phyloP scores from a whole-genome alignment of 148 eudicot genomes.

The Rhododendron simsii region DNA sequence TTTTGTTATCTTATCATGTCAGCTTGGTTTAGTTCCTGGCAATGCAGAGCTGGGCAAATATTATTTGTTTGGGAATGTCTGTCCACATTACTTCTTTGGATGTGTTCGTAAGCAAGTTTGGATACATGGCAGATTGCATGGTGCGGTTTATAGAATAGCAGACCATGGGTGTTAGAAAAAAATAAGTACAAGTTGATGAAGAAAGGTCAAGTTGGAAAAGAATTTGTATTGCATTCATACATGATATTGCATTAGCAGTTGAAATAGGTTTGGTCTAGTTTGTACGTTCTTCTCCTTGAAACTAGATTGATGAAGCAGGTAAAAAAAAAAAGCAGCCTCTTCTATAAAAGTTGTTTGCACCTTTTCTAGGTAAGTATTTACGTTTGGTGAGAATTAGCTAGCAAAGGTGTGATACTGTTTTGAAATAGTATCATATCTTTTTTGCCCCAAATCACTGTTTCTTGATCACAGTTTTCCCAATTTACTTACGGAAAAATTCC shows the following conservation, averaged over 20 bases:
- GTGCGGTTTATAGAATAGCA: neutral
- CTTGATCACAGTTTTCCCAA: neutral
- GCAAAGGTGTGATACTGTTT: neutral
- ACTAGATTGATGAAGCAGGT: neutral
- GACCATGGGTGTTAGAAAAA: neutral
- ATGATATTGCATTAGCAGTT: neutral
- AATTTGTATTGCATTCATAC: neutral
- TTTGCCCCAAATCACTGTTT: neutral
- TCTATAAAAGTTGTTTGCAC: neutral
- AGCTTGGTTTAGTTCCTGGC: neutral
- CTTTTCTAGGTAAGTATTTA: neutral
- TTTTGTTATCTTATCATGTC: neutral
- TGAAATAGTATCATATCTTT: neutral
- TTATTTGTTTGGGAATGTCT: too few species aligned
- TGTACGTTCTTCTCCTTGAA: neutral
- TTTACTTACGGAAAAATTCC: neutral
- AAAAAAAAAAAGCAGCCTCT: neutral
- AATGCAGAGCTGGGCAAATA: neutral
- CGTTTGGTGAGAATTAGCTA: neutral
- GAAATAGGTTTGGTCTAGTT: neutral
- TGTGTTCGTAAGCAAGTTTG: neutral
- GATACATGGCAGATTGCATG: neutral
- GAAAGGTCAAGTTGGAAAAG: neutral
- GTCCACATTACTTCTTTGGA: neutral
- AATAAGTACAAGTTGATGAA: neutral